A percentile compares a stretch with the other conserved stretches of the same genome.
These are phyloP conservation scores for Solanum chilense DNA, from an alignment of 257 asterid species.

Conservation along the genomic window DNA sequence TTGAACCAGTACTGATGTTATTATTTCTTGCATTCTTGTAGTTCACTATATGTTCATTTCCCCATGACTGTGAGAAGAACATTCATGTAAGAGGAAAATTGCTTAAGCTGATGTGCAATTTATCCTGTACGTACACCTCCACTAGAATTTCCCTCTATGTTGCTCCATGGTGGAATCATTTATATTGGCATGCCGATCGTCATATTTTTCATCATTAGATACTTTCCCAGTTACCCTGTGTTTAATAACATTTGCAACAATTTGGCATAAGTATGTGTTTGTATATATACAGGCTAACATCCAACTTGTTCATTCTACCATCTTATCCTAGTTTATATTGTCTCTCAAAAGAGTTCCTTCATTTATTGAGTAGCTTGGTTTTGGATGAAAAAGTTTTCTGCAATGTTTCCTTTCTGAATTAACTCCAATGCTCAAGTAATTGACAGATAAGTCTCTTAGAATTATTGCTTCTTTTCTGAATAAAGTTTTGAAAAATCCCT, in stretches of 20 bases:
- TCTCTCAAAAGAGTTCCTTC: no score
- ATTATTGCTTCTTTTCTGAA: no score
- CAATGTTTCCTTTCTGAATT: no score
- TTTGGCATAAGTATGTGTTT: neutral
- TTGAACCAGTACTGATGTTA: neutral
- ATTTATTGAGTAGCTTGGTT: no score
- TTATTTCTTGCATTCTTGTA: neutral
- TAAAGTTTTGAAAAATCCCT: no score
- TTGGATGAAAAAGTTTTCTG: no score
- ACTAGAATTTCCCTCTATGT: slow-evolving; percentile 74
- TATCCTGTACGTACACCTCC: slow-evolving; percentile 60
- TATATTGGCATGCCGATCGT: slow-evolving; percentile 90
- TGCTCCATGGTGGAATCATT: slow-evolving; percentile 69
- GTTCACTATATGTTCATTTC: neutral
- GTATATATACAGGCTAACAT: neutral
- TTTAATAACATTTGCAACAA: neutral
- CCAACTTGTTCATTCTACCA: neutral
- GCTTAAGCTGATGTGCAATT: slow-evolving; percentile 29
- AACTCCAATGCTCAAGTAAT: no score
- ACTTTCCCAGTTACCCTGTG: neutral
- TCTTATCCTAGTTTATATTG: neutral
- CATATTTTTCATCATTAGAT: neutral
- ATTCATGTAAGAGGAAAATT: neutral
- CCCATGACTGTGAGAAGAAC: neutral
- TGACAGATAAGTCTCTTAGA: no score